Conservation (phyloP, 2,329 filamentous ascomycete genomes). For the Hortaea sp. region DNA sequence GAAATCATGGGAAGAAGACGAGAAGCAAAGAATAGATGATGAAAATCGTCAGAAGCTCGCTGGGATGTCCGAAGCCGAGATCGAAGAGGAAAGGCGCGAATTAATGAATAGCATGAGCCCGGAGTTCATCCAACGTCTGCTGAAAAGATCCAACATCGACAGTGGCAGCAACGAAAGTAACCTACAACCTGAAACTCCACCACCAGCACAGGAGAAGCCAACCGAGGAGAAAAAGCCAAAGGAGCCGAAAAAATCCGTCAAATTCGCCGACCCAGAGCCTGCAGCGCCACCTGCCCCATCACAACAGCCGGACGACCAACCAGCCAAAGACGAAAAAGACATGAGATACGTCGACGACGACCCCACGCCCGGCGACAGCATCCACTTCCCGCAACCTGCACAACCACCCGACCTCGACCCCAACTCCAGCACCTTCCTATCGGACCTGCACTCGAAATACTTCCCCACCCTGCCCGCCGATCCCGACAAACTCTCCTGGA, state of each 20-base stretch:
- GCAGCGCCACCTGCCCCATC: background rate
- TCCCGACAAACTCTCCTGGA: constrained; percentile 81
- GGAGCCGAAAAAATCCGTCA: constrained; percentile 15
- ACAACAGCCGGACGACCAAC: background rate
- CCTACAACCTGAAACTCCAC: constrained; percentile 12
- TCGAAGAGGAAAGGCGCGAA: constrained; percentile 68
- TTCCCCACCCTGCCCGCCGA: constrained; percentile 82
- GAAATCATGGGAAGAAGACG: constrained; percentile 38
- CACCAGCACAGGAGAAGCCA: background rate
- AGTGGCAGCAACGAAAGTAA: constrained; percentile 42
- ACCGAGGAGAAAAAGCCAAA: constrained; percentile 1
- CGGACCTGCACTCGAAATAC: constrained; percentile 81
- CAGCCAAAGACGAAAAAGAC: background rate
- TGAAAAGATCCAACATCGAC: constrained; percentile 67
- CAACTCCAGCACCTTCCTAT: constrained; percentile 69
- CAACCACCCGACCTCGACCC: constrained; percentile 69
- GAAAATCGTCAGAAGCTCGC: constrained; percentile 69
- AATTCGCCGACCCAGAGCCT: constrained; percentile 10
- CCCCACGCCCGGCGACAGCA: constrained; percentile 5
- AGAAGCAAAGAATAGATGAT: constrained; percentile 64
- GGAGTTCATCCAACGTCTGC: constrained; percentile 62
- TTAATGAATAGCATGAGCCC: constrained; percentile 70
- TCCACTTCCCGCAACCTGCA: constrained; percentile 49
- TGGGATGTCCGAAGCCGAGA: constrained; percentile 71
- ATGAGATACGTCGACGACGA: constrained; percentile 1